phyloP scores from a whole-genome alignment of 768 basidiomycete species.

The Tephrocybe sp. region DNA sequence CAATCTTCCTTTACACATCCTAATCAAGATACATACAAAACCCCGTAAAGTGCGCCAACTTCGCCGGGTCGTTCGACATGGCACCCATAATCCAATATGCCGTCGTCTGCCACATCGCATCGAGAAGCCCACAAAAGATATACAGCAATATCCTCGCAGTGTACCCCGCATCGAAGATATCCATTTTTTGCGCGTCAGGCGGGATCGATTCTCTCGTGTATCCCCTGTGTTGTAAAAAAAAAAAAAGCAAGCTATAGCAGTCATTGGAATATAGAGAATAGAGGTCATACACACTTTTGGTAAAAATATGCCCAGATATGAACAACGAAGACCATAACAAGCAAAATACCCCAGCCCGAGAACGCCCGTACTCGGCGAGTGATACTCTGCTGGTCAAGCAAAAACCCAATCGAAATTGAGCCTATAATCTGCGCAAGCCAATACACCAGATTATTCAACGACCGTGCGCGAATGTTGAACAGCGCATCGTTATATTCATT shows the following conservation, averaged over 20 bases:
- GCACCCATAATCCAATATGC: slow-evolving; percentile 85
- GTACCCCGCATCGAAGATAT: slow-evolving; percentile 58
- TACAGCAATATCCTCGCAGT: slow-evolving; percentile 59
- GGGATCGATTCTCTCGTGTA: slow-evolving; percentile 60
- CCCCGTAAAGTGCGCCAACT: slow-evolving; percentile 78
- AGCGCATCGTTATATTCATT: slow-evolving; percentile 79
- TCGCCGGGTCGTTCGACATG: slow-evolving; percentile 81
- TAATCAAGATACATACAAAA: slow-evolving; percentile 59
- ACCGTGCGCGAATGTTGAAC: slow-evolving; percentile 78
- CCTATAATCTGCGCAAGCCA: slow-evolving; percentile 81
- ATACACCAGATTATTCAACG: slow-evolving; percentile 77
- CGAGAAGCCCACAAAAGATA: slow-evolving; percentile 73
- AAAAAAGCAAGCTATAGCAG: neutral
- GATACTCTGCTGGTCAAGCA: slow-evolving; percentile 60
- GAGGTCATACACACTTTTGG: slow-evolving; percentile 47
- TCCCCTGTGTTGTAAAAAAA: slow-evolving; percentile 26
- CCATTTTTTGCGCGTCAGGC: slow-evolving; percentile 46
- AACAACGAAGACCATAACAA: slow-evolving; percentile 64
- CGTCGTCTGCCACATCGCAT: slow-evolving; percentile 85
- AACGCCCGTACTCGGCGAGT: slow-evolving; percentile 72
- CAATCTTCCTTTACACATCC: neutral
- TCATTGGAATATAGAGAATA: slow-evolving; percentile 13
- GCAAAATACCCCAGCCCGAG: slow-evolving; percentile 61
- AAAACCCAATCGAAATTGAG: slow-evolving; percentile 64
- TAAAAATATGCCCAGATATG: slow-evolving; percentile 80